Evolutionary conservation across 2,329 filamentous ascomycete species (phyloP).

Genomic region (Nemania sp.): DNA sequence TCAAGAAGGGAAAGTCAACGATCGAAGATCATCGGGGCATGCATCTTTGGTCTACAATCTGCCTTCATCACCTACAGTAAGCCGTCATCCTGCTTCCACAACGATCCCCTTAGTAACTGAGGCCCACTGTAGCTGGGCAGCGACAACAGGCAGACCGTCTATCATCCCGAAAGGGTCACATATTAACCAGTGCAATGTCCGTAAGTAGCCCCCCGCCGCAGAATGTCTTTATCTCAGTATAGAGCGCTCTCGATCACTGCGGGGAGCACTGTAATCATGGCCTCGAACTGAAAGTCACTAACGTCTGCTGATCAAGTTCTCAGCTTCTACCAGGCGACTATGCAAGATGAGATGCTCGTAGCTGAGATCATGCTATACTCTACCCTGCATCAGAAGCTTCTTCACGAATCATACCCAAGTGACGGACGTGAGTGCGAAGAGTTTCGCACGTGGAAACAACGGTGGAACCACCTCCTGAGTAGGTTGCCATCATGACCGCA

Average conservation of each 20-base stretch:
- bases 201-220: constrained; percentile 2
- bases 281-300: not conserved
- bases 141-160: constrained; percentile 46
- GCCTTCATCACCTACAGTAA: constrained; percentile 45
- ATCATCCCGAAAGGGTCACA: constrained; percentile 44
- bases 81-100: not conserved
- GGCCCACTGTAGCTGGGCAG: constrained; percentile 44
- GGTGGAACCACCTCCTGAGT: constrained; percentile 44
- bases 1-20: constrained; percentile 40
- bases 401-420: constrained; percentile 39
- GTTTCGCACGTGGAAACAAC: constrained; percentile 42
- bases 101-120: not conserved
- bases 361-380: constrained; percentile 47
- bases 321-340: constrained; percentile 47
- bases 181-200: constrained; percentile 46
- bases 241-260: no score
- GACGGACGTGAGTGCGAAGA: constrained; percentile 41
- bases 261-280: not conserved
- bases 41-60: constrained; percentile 45
- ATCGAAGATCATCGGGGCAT: constrained; percentile 43
- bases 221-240: not conserved
- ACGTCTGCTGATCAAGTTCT: constrained; percentile 34
- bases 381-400: constrained; percentile 43
- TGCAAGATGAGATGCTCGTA: constrained; percentile 48
- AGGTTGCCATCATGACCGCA: constrained; percentile 11